These are phyloP conservation scores for Verruconis gallopava DNA, from an alignment of 2,329 filamentous ascomycete genomes.

Conservation along the genomic window DNA sequence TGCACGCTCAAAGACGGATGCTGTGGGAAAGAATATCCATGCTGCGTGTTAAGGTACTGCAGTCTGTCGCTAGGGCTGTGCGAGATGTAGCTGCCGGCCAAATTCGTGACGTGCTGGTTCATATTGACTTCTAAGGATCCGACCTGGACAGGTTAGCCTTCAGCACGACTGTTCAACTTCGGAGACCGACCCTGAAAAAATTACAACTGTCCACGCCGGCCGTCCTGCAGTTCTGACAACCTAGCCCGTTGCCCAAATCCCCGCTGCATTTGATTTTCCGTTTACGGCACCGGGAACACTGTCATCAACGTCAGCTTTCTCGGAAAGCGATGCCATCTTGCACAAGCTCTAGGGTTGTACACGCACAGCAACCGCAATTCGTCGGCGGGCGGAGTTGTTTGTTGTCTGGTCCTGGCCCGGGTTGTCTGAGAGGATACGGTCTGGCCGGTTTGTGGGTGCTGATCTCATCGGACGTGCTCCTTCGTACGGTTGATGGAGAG, in stretches of 20 bases:
- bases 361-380: slow-evolving; percentile 6
- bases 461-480: not conserved
- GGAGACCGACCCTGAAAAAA: slow-evolving; percentile 8
- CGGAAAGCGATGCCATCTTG: not conserved
- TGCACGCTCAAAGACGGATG: not conserved
- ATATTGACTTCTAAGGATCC: not conserved
- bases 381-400: not conserved
- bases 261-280: slow-evolving; percentile 79
- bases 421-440: not conserved
- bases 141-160: not conserved
- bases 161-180: no score
- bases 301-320: not conserved
- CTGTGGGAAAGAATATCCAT: not conserved
- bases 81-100: not conserved
- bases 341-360: not conserved
- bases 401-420: slow-evolving; percentile 2
- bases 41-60: not conserved
- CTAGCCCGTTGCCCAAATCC: slow-evolving; percentile 51
- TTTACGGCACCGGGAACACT: slow-evolving; percentile 71
- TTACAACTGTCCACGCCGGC: slow-evolving; percentile 33
- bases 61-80: not conserved
- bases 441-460: not conserved
- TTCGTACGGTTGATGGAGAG: not conserved
- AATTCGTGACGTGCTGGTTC: not conserved
- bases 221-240: slow-evolving; percentile 61